Evolutionary conservation across 2,329 filamentous ascomycete species (phyloP).

Genomic region (Fusarium lyarnte): DNA sequence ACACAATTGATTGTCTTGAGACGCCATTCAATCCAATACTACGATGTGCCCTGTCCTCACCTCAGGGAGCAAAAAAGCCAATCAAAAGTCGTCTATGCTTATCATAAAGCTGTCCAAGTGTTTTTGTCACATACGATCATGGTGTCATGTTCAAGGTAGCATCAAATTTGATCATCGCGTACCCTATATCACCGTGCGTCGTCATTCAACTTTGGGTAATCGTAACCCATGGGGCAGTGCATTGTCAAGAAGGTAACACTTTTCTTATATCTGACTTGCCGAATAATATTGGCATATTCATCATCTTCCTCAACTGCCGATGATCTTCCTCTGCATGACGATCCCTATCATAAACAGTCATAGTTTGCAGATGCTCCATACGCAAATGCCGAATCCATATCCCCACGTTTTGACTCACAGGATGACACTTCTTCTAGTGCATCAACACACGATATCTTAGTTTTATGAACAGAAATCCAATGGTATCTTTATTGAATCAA

Average conservation of each 20-base stretch:
- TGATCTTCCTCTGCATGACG: slow-evolving; percentile 10
- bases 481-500: too few species aligned
- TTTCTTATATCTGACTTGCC: neutral
- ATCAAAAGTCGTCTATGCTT: neutral
- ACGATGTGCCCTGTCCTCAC: neutral
- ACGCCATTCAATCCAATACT: neutral
- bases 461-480: neutral
- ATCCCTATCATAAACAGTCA: neutral
- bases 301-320: neutral
- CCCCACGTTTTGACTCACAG: neutral
- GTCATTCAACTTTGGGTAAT: too few species aligned
- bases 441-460: neutral
- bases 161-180: neutral
- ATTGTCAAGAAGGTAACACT: neutral
- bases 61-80: neutral
- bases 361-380: neutral
- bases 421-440: neutral
- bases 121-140: neutral
- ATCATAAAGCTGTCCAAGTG: neutral
- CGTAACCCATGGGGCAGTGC: neutral
- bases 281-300: neutral
- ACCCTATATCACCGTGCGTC: slow-evolving; percentile 1
- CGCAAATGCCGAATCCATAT: neutral
- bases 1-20: neutral
- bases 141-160: neutral